These are phyloP conservation scores for Amanita rubescens DNA, from an alignment of 768 basidiomycete species.

Conservation along the genomic window DNA sequence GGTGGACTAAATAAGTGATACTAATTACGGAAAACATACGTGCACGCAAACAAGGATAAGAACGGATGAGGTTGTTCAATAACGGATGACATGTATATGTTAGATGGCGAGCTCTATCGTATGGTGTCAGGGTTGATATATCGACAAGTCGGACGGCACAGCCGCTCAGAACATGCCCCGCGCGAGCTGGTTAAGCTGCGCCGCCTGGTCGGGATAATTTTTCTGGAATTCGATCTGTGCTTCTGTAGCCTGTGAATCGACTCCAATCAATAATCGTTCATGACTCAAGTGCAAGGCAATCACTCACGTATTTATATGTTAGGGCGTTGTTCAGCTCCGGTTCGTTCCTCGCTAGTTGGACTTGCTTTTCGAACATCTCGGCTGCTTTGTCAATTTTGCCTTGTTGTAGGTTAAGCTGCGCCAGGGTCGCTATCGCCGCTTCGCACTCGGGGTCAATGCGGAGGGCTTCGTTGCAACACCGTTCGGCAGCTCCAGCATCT, in stretches of 20 bases:
- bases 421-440: slow-evolving; percentile 91
- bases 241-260: slow-evolving; percentile 54
- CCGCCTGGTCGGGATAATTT: slow-evolving; percentile 81
- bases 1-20: background rate
- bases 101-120: background rate
- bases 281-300: background rate
- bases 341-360: slow-evolving; percentile 84
- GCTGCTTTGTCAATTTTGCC: slow-evolving; percentile 82
- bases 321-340: slow-evolving; percentile 75
- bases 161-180: slow-evolving; percentile 16
- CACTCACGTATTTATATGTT: slow-evolving; percentile 70
- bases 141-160: background rate
- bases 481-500: slow-evolving; percentile 75
- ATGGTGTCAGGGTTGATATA: no score
- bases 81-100: background rate
- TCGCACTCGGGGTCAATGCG: slow-evolving; percentile 90
- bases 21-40: background rate
- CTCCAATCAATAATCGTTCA: background rate
- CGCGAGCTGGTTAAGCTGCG: slow-evolving; percentile 45
- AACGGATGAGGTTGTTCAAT: background rate
- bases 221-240: slow-evolving; percentile 79
- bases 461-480: slow-evolving; percentile 83
- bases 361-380: slow-evolving; percentile 78
- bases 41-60: background rate
- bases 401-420: slow-evolving; percentile 89